phyloP scores from a whole-genome alignment of 2,329 filamentous ascomycete genomes.

The Stemphylium lycopersici region DNA sequence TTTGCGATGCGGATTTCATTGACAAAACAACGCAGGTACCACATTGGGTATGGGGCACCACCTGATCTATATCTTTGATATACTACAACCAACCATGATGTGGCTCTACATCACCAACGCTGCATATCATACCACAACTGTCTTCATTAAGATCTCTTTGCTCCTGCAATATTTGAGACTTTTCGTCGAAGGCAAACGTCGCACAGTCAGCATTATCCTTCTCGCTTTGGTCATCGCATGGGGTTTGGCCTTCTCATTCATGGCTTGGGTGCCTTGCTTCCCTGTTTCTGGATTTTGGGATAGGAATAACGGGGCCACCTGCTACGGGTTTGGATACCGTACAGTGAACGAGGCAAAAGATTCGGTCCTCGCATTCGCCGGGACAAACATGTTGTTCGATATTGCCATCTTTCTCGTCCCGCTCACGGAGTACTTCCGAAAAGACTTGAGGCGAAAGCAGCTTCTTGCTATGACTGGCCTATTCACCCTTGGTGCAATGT shows the following conservation, averaged over 20 bases:
- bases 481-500: conserved; percentile 36
- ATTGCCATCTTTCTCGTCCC: conserved; percentile 37
- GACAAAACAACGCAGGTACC: conserved; percentile 23
- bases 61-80: conserved; percentile 22
- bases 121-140: conserved; percentile 37
- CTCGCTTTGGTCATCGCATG: conserved; percentile 28
- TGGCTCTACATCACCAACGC: conserved; percentile 35
- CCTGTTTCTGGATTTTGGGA: conserved; percentile 32
- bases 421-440: conserved; percentile 32
- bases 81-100: conserved; percentile 23
- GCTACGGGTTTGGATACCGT: conserved; percentile 34
- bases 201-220: conserved; percentile 21
- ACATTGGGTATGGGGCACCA: conserved; percentile 41
- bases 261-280: conserved; percentile 41
- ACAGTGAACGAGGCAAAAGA: conserved; percentile 19
- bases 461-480: conserved; percentile 35
- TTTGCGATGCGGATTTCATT: background rate
- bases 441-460: conserved; percentile 29
- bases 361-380: conserved; percentile 30
- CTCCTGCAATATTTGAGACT: conserved; percentile 44
- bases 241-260: conserved; percentile 36
- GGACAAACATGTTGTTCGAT: conserved; percentile 42
- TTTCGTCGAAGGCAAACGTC: conserved; percentile 30
- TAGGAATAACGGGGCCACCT: conserved; percentile 23
- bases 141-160: conserved; percentile 43